Percentiles rank a stretch among this genome's conserved stretches.
These are phyloP conservation scores for Pseudovirgaria hyperparasitica DNA, from an alignment of 2,329 filamentous ascomycete species.

Conservation along the genomic window DNA sequence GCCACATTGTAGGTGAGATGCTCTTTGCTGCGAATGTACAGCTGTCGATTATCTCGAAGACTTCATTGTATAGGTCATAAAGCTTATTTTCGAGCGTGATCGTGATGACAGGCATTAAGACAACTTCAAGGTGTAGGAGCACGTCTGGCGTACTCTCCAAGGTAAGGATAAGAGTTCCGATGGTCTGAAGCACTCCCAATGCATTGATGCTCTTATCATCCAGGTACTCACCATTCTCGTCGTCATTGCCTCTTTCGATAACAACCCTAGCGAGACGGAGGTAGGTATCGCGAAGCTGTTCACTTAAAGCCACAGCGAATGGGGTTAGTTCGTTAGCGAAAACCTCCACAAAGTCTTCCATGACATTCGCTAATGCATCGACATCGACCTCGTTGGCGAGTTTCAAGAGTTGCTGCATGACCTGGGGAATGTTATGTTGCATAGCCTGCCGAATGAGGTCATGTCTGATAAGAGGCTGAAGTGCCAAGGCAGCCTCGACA, in stretches of 20 bases:
- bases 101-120: slow-evolving; percentile 92
- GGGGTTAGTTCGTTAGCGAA: slow-evolving; percentile 95
- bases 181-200: slow-evolving; percentile 89
- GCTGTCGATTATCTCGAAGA: slow-evolving; percentile 98
- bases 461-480: slow-evolving; percentile 92
- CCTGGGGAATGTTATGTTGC: slow-evolving; percentile 95
- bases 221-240: slow-evolving; percentile 75
- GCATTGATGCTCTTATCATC: slow-evolving; percentile 99
- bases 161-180: slow-evolving; percentile 91
- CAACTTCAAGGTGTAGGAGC: slow-evolving; percentile 82
- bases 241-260: slow-evolving; percentile 75
- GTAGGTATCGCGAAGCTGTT: slow-evolving; percentile 93
- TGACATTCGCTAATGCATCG: slow-evolving; percentile 92
- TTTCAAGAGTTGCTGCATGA: slow-evolving; percentile 98
- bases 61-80: slow-evolving; percentile 93
- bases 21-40: slow-evolving; percentile 96
- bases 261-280: slow-evolving; percentile 86
- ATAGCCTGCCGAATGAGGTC: slow-evolving; percentile 89
- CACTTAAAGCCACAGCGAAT: slow-evolving; percentile 89
- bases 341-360: slow-evolving; percentile 99
- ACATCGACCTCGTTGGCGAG: slow-evolving; percentile 96
- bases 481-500: slow-evolving; percentile 82
- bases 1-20: slow-evolving; percentile 96
- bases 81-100: slow-evolving; percentile 97
- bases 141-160: slow-evolving; percentile 96